These are phyloP conservation scores for Mitragyna speciosa DNA, from an alignment of 257 asterid genomes.

Conservation along the genomic window DNA sequence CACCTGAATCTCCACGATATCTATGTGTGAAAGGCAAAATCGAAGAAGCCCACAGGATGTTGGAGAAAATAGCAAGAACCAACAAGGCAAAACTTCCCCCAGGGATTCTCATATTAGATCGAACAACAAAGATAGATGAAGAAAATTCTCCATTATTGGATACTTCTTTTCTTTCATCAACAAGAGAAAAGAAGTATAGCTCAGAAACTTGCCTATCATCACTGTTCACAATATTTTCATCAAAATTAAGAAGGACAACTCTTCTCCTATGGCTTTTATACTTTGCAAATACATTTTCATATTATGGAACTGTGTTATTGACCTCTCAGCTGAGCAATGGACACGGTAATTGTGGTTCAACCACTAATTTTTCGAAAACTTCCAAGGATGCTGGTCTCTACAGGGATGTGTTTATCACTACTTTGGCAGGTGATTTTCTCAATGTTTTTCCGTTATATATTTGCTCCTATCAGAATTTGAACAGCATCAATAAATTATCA, in stretches of 20 bases:
- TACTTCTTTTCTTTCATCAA: constrained; percentile 2
- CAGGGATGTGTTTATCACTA: constrained; percentile 48
- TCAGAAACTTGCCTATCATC: constrained; percentile 33
- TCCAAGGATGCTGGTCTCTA: constrained; percentile 45
- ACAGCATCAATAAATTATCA: not conserved
- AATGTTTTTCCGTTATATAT: not conserved
- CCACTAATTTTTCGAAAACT: constrained; percentile 6
- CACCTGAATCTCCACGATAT: constrained; percentile 42
- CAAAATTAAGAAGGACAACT: constrained; percentile 48
- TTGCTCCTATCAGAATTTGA: not conserved
- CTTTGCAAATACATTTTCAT: constrained; percentile 55
- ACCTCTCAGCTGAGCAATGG: constrained; percentile 54
- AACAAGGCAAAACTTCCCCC: constrained; percentile 34
- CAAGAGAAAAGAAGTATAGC: not conserved
- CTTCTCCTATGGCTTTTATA: constrained; percentile 54
- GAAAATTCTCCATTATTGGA: constrained; percentile 10
- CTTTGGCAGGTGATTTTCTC: constrained; percentile 52
- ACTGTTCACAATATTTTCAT: constrained; percentile 41
- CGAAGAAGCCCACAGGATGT: constrained; percentile 26
- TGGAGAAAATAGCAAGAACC: constrained; percentile 27
- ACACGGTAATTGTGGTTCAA: constrained; percentile 33
- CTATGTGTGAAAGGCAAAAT: constrained; percentile 32
- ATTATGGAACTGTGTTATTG: constrained; percentile 56
- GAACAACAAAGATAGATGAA: constrained; percentile 15
- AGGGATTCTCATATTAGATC: constrained; percentile 31